These are phyloP conservation scores for Aphanoascus verrucosus DNA, from an alignment of 2,329 filamentous ascomycete species.

Conservation along the genomic window DNA sequence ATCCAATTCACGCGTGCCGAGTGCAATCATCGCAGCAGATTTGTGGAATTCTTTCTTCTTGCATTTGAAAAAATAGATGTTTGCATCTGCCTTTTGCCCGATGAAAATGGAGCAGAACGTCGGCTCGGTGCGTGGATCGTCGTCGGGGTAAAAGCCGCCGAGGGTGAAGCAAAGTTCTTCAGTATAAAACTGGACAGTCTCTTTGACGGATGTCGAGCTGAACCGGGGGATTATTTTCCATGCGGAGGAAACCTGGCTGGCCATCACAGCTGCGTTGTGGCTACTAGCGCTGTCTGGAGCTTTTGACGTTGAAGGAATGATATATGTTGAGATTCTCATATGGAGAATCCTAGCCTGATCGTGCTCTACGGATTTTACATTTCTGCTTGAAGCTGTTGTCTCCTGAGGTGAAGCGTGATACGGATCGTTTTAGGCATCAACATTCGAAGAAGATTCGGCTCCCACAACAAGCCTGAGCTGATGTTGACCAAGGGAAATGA, in stretches of 20 bases:
- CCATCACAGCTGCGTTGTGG: background rate
- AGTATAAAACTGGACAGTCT: slow-evolving; percentile 18
- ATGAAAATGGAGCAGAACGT: slow-evolving; percentile 18
- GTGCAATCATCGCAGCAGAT: slow-evolving; percentile 16
- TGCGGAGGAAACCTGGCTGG: slow-evolving; percentile 10
- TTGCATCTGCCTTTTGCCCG: slow-evolving; percentile 17
- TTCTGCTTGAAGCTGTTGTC: too few species aligned
- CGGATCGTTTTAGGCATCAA: too few species aligned
- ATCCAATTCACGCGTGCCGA: slow-evolving; percentile 17
- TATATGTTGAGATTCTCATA: background rate
- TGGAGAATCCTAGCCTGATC: background rate
- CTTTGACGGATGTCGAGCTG: slow-evolving; percentile 13
- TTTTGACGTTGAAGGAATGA: background rate
- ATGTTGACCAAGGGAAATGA: too few species aligned
- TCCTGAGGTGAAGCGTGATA: too few species aligned
- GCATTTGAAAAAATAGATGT: slow-evolving; percentile 18
- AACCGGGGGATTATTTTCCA: slow-evolving; percentile 20
- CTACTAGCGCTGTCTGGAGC: too few species aligned
- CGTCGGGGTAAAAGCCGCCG: slow-evolving; percentile 16
- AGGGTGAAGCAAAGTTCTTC: slow-evolving; percentile 17
- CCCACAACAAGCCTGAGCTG: too few species aligned
- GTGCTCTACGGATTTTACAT: too few species aligned
- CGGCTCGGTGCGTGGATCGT: slow-evolving; percentile 12
- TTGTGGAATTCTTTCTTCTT: slow-evolving; percentile 12
- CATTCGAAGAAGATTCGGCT: too few species aligned